Evolutionary conservation across 768 basidiomycete species (phyloP).

Genomic region (Tulasnella sp.): DNA sequence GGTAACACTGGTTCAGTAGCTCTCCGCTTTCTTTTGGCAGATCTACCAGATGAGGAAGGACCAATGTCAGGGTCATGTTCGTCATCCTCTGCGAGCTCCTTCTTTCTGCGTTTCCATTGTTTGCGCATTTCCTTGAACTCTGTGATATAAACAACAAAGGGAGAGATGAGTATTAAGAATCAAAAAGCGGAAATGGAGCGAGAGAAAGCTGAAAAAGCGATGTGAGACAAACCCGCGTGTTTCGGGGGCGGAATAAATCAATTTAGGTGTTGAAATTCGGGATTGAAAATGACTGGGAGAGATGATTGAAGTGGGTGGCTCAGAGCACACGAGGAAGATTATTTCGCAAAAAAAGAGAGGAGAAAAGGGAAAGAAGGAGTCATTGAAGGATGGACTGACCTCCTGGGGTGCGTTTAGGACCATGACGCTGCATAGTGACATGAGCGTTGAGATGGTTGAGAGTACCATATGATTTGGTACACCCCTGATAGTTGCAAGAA

Average conservation of each 20-base stretch:
- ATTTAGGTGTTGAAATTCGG: background rate
- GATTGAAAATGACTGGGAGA: background rate
- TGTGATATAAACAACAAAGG: conserved; percentile 27
- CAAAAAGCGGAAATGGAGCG: conserved; percentile 17
- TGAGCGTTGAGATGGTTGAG: conserved; percentile 97
- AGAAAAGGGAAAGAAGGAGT: background rate
- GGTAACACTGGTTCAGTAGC: conserved; percentile 5
- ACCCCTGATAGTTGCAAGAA: conserved; percentile 24
- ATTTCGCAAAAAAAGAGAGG: background rate
- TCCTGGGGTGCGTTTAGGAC: conserved; percentile 72
- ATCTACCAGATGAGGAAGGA: conserved; percentile 1
- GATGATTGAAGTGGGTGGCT: background rate
- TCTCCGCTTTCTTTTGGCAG: conserved; percentile 5
- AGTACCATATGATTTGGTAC: conserved; percentile 80
- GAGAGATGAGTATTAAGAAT: background rate
- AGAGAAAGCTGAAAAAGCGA: conserved; percentile 12
- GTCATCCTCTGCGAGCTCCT: conserved; percentile 34
- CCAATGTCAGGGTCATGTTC: conserved; percentile 1
- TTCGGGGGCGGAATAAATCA: background rate
- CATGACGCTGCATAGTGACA: conserved; percentile 97
- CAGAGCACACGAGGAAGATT: conserved; percentile 6
- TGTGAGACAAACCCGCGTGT: background rate
- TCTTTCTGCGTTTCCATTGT: conserved; percentile 89
- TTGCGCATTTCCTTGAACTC: conserved; percentile 98
- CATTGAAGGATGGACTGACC: conserved; percentile 41